Conservation (phyloP, 139 green algal species). For the Chlorella sp. region DNA sequence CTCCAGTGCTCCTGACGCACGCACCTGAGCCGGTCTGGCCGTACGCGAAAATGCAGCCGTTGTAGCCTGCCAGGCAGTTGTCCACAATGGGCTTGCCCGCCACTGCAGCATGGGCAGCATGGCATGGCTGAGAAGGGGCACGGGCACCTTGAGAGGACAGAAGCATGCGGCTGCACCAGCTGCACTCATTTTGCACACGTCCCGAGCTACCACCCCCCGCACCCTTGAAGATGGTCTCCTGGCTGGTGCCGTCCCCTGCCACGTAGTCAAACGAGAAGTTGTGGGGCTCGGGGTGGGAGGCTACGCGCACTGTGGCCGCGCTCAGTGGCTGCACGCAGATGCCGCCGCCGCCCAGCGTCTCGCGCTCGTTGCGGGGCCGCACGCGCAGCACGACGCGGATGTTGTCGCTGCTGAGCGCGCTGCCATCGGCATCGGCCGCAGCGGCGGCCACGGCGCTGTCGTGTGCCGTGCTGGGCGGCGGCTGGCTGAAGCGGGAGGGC, state of each 20-base stretch:
- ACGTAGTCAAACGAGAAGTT: constrained; percentile 62
- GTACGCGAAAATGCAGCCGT: constrained; percentile 65
- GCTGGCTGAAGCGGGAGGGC: background rate
- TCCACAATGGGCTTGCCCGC: constrained; percentile 63
- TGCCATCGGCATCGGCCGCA: background rate
- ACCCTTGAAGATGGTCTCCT: constrained; percentile 58
- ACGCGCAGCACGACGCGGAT: constrained; percentile 60
- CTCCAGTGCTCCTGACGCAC: too few species aligned
- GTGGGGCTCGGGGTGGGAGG: constrained; percentile 44
- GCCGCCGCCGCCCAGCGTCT: constrained; percentile 34
- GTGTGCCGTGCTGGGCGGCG: background rate
- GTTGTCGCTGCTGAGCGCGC: constrained; percentile 22
- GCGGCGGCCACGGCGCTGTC: background rate
- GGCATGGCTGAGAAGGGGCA: background rate
- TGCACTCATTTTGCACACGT: too few species aligned
- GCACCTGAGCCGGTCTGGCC: constrained; percentile 74
- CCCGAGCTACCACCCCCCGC: background rate
- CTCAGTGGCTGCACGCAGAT: constrained; percentile 46
- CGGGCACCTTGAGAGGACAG: background rate
- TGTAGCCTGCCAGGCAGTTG: constrained; percentile 64
- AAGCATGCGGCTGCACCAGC: too few species aligned
- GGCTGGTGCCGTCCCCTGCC: constrained; percentile 24
- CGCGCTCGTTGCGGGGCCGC: constrained; percentile 47
- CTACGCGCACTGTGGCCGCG: constrained; percentile 34
- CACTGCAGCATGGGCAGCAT: constrained; percentile 33